A percentile compares a stretch with the other conserved stretches of the same genome.
Conservation (phyloP, 176 grass and related monocot species). For the Oryza australiensis region DNA sequence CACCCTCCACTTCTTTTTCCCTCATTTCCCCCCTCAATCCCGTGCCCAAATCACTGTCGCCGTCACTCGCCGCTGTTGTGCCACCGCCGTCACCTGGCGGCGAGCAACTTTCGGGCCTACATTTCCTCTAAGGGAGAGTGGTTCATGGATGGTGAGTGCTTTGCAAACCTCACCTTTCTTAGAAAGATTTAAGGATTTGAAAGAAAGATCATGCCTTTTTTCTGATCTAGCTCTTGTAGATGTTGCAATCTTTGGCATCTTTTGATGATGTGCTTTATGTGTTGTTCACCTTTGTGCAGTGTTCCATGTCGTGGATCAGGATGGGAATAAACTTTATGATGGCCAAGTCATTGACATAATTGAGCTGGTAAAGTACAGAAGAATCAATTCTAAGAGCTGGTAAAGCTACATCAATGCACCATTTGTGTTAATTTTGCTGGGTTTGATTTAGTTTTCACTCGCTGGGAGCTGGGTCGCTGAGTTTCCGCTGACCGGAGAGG, state of each 20-base stretch:
- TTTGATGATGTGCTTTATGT: conserved; percentile 12
- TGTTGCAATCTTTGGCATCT: conserved; percentile 31
- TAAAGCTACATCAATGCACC: neutral
- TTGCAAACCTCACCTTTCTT: conserved; percentile 21
- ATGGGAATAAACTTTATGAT: conserved; percentile 83
- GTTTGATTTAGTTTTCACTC: conserved; percentile 49
- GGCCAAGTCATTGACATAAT: conserved; percentile 74
- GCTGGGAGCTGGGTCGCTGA: conserved; percentile 60
- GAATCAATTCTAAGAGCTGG: too few relatives aligned
- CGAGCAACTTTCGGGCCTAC: too few relatives aligned
- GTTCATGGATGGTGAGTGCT: conserved; percentile 94
- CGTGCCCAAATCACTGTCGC: too few relatives aligned
- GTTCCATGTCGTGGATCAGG: conserved; percentile 95
- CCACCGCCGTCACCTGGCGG: too few relatives aligned
- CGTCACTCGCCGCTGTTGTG: too few relatives aligned
- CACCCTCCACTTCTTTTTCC: too few relatives aligned
- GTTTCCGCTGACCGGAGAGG: conserved; percentile 42
- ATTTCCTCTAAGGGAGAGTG: conserved; percentile 97
- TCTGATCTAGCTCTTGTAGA: conserved; percentile 25
- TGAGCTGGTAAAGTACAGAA: conserved; percentile 70
- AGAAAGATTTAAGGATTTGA: conserved; percentile 46
- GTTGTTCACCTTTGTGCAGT: conserved; percentile 48
- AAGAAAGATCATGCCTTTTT: neutral
- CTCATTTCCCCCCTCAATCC: too few relatives aligned
- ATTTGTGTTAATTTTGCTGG: neutral